phyloP scores from a whole-genome alignment of 331 rosid species.

The Ulmus americana region DNA sequence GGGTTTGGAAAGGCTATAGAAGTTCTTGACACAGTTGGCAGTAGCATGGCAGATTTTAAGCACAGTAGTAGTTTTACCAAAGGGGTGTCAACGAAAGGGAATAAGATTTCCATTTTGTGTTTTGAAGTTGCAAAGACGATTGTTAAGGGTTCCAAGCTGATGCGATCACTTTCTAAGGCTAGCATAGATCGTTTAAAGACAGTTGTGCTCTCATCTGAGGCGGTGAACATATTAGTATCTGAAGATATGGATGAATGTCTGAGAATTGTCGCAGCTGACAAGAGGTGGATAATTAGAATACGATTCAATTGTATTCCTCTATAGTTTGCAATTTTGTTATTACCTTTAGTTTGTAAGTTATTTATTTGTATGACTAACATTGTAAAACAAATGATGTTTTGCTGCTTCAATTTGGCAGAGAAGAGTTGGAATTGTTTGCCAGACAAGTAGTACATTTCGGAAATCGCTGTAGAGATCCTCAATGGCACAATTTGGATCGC shows the following conservation, averaged over 20 bases:
- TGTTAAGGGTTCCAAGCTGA: slow-evolving; percentile 76
- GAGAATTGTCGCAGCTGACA: slow-evolving; percentile 68
- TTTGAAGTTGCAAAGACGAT: slow-evolving; percentile 93
- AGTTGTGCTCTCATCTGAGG: slow-evolving; percentile 70
- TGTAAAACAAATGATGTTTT: slow-evolving; percentile 21
- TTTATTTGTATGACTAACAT: slow-evolving; percentile 7
- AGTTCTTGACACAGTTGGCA: slow-evolving; percentile 82
- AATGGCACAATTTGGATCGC: slow-evolving; percentile 76
- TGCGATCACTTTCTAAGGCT: slow-evolving; percentile 85
- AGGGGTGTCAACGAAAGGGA: slow-evolving; percentile 62
- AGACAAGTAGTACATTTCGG: slow-evolving; percentile 80
- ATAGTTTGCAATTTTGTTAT: neutral
- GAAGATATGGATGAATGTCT: slow-evolving; percentile 68
- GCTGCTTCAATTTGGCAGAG: slow-evolving; percentile 53
- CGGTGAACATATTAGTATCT: slow-evolving; percentile 69
- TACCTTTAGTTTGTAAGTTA: slow-evolving; percentile 1
- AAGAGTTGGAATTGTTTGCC: slow-evolving; percentile 64
- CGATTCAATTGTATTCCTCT: neutral
- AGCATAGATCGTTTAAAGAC: slow-evolving; percentile 63
- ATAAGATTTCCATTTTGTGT: slow-evolving; percentile 78
- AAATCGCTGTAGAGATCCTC: slow-evolving; percentile 75
- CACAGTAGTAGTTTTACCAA: slow-evolving; percentile 61
- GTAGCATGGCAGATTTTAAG: slow-evolving; percentile 80
- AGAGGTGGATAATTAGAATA: slow-evolving; percentile 45
- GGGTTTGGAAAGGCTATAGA: slow-evolving; percentile 94